A percentile compares a stretch with the other conserved stretches of the same genome.
Conservation (phyloP, 331 rosid species). For the Rosa hybrid region DNA sequence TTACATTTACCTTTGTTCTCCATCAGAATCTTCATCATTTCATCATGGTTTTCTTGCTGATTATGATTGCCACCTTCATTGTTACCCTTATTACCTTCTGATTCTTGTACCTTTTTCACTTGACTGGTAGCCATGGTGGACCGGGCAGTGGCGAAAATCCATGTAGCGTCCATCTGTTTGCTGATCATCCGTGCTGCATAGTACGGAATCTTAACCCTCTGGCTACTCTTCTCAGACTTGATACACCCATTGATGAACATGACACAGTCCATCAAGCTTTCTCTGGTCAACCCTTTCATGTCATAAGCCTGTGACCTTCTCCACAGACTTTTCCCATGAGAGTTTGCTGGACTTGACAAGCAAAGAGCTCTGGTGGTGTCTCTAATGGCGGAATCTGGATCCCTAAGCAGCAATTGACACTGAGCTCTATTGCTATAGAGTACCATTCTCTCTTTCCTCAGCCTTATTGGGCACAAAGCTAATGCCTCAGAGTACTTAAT, state of each 20-base stretch:
- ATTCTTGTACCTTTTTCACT: slow-evolving; percentile 14
- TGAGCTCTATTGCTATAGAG: slow-evolving; percentile 65
- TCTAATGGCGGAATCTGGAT: slow-evolving; percentile 59
- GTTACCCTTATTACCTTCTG: neutral
- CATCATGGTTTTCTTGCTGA: slow-evolving; percentile 21
- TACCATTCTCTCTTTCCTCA: slow-evolving; percentile 62
- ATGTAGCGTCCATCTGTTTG: slow-evolving; percentile 78
- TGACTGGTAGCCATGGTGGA: slow-evolving; percentile 22
- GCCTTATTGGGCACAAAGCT: slow-evolving; percentile 52
- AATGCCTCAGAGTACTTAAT: slow-evolving; percentile 60
- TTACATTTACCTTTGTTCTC: slow-evolving; percentile 28
- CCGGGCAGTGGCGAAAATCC: slow-evolving; percentile 58
- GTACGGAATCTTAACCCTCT: slow-evolving; percentile 53
- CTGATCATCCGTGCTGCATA: slow-evolving; percentile 67
- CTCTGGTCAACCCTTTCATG: slow-evolving; percentile 76
- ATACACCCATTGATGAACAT: slow-evolving; percentile 57
- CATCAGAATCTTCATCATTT: slow-evolving; percentile 31
- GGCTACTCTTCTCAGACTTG: slow-evolving; percentile 25
- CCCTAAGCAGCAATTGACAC: slow-evolving; percentile 50
- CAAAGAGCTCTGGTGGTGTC: slow-evolving; percentile 79
- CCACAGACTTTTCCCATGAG: slow-evolving; percentile 67
- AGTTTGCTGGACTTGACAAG: slow-evolving; percentile 50
- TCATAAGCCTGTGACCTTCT: slow-evolving; percentile 85
- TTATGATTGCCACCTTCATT: slow-evolving; percentile 8
- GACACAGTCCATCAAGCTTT: slow-evolving; percentile 75